Base-by-base conservation (phyloP, 129 eudicot genomes). In the Flaveria robusta region DNA sequence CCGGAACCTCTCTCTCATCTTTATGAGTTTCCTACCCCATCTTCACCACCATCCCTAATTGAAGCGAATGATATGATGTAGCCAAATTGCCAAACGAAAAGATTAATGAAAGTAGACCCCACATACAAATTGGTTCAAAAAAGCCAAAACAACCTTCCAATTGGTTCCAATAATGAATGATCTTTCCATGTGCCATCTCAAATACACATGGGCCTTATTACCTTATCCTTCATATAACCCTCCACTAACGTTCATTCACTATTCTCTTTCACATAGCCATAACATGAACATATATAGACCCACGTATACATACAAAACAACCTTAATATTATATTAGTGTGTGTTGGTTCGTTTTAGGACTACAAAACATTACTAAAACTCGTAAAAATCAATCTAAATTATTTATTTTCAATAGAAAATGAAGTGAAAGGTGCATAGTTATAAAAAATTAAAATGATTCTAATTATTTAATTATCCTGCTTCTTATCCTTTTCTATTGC, bases 171-270 rank as follows among this genome's bases (percentile, higher is more conserved):
- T 79, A 79, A 79, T 79, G 79, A 64, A 72, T 54, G 83, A 24
- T 66, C 62, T 79, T 72, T 65, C 83, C 83, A 79, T 79, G 83
- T 79, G 83, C 68, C 68, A 72, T 72, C 69, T 79, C 72, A 72
- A 51, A 64, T 58, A 66, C 83, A 51, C 62, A 72, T 79, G 83
- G 83, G 83, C 78, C 83, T 72, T 79, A 9, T 37, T 79, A 72
- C 79, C 72, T 65, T 79, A 79, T 79, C 83, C 43, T 45, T 72
- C 62, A 50, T 41, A 64, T 37, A 65, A 72, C 59, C 68, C 74
- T 72, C 82, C 72, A 49, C 79, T n/a, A 72, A 20, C 54, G 34
- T 37, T 72, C 41, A 34, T 27, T 37, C 76, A 72, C 50, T 16
- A 34, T 66, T 72, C 76, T 10, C 76, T 72, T 55, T 72, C 76